Conservation (phyloP, 306 rosid genomes). For the Fragaria iinumae region DNA sequence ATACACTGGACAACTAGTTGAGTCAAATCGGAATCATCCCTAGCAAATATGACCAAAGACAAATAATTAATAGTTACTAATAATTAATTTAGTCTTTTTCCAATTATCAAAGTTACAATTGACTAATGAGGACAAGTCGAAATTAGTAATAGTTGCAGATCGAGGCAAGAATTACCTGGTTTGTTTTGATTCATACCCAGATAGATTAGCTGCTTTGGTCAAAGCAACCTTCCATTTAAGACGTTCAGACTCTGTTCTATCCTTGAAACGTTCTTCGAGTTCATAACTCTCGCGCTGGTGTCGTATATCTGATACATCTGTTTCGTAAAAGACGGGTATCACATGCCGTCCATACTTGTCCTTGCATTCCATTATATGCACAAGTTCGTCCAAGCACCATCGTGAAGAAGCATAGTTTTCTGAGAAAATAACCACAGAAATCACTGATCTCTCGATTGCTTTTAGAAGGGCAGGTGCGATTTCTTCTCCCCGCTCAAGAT, state of each 20-base stretch:
- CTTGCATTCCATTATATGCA: not conserved
- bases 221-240: not conserved
- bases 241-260: not conserved
- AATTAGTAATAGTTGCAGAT: not conserved
- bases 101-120: too few species aligned
- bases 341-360: not conserved
- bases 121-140: not conserved
- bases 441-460: not conserved
- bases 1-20: not conserved
- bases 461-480: not conserved
- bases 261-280: not conserved
- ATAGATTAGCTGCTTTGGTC: not conserved
- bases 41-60: not conserved
- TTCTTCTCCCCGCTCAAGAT: not conserved
- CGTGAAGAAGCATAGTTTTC: not conserved
- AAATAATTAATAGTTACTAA: not conserved
- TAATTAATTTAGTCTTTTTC: too few species aligned
- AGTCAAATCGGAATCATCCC: conserved; percentile 13
- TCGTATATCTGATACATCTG: not conserved
- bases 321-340: not conserved
- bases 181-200: conserved; percentile 13
- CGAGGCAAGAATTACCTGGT: not conserved
- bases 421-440: not conserved
- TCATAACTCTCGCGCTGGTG: not conserved
- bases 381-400: not conserved